These are phyloP conservation scores for Solanum pinnatisectum DNA, from an alignment of 257 asterid species.

Conservation along the genomic window DNA sequence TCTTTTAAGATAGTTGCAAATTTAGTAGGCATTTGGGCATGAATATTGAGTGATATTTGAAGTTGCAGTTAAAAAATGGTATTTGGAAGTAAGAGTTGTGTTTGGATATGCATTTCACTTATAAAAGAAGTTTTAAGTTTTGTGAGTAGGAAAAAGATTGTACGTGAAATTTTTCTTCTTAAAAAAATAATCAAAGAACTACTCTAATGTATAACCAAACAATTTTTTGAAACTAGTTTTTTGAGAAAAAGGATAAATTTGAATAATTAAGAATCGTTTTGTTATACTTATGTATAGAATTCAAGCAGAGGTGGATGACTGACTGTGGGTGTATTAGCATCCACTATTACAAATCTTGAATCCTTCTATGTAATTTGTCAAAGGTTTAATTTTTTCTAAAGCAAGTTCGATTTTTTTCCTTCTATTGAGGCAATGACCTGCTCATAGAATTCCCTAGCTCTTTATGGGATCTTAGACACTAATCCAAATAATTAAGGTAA, in stretches of 20 bases:
- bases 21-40: background rate
- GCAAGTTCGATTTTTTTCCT: background rate
- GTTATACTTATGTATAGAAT: no score
- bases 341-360: background rate
- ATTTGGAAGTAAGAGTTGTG: background rate
- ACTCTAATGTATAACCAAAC: background rate
- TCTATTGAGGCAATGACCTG: background rate
- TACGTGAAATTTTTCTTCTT: background rate
- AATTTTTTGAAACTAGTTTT: background rate
- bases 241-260: background rate
- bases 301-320: background rate
- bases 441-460: background rate
- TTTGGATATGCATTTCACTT: background rate
- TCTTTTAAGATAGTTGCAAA: background rate
- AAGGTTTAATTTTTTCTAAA: background rate
- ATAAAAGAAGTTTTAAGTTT: background rate
- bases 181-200: background rate
- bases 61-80: background rate
- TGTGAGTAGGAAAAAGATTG: background rate
- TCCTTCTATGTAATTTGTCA: background rate
- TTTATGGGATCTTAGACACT: background rate
- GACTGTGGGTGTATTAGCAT: background rate
- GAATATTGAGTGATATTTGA: background rate
- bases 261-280: background rate
- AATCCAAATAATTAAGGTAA: background rate